These are phyloP conservation scores for Fraxinus baroniana DNA, from an alignment of 305 asterid genomes.

Conservation along the genomic window DNA sequence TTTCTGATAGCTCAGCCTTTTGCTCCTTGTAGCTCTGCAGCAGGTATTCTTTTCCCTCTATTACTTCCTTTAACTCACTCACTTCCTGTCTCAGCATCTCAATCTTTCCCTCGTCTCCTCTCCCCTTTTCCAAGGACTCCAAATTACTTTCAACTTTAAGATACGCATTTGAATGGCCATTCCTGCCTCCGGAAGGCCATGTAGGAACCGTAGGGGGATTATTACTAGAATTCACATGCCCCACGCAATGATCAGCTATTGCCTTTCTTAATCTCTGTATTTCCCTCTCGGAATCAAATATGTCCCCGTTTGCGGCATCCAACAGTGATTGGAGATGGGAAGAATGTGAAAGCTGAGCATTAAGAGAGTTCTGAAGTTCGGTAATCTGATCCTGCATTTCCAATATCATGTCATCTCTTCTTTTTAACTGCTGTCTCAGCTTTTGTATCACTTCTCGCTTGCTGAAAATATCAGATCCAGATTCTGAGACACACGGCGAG, in stretches of 20 bases:
- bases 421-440: conserved; percentile 52
- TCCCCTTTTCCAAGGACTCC: conserved; percentile 25
- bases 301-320: conserved; percentile 25
- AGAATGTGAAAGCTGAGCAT: conserved; percentile 50
- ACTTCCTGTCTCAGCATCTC: conserved; percentile 47
- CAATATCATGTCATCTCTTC: conserved; percentile 45
- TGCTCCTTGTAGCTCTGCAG: conserved; percentile 52
- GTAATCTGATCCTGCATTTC: conserved; percentile 49
- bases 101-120: conserved; percentile 34
- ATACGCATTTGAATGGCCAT: conserved; percentile 36
- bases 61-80: conserved; percentile 44
- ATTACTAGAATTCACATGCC: conserved; percentile 36
- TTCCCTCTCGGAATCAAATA: conserved; percentile 38
- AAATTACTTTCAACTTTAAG: conserved; percentile 29
- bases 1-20: conserved; percentile 40
- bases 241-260: conserved; percentile 40
- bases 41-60: conserved; percentile 49
- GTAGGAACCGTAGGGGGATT: conserved; percentile 14
- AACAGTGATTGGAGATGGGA: conserved; percentile 44
- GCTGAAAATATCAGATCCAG: conserved; percentile 15
- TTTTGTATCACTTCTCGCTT: conserved; percentile 60
- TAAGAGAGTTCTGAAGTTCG: conserved; percentile 47
- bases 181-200: conserved; percentile 30
- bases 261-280: conserved; percentile 41
- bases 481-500: conserved; percentile 1